Conservation (phyloP, 257 asterid genomes). For the Solanum etuberosum region DNA sequence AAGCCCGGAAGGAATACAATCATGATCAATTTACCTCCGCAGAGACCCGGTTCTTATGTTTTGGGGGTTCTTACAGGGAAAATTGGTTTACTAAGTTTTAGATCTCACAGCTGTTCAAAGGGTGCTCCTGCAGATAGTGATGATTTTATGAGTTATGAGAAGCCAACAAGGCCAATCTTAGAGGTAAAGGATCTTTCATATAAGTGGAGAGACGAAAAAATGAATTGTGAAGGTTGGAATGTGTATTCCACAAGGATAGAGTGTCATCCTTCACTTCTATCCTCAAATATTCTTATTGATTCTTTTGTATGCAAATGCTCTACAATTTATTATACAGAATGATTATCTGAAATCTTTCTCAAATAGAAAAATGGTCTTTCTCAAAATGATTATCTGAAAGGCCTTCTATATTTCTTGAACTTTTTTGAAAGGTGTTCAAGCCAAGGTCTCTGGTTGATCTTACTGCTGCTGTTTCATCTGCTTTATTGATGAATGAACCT, state of each 20-base stretch:
- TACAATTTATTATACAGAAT: not conserved
- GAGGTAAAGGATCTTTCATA: slow-evolving; percentile 41
- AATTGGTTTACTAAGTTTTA: slow-evolving; percentile 90
- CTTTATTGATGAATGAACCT: slow-evolving; percentile 83
- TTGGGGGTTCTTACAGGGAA: slow-evolving; percentile 96
- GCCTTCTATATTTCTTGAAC: not conserved
- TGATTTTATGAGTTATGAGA: slow-evolving; percentile 96
- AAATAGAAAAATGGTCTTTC: not conserved
- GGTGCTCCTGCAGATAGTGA: slow-evolving; percentile 91
- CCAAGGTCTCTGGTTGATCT: slow-evolving; percentile 97
- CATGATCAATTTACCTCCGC: slow-evolving; percentile 77
- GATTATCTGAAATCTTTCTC: not conserved
- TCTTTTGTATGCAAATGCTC: not conserved
- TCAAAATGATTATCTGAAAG: not conserved
- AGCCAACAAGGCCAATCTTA: slow-evolving; percentile 91
- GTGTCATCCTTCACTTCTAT: not conserved
- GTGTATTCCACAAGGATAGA: not conserved
- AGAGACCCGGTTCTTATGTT: slow-evolving; percentile 92
- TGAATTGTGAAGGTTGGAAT: not conserved
- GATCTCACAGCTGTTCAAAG: slow-evolving; percentile 96
- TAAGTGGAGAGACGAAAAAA: not conserved
- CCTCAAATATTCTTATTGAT: not conserved
- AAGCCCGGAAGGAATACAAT: slow-evolving; percentile 80
- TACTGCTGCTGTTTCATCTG: slow-evolving; percentile 90
- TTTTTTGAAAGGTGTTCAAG: slow-evolving; percentile 49